Percentiles rank a stretch among this genome's conserved stretches.
Evolutionary conservation across 1,139 yeast species (phyloP).

Genomic region (Pichia sp.): DNA sequence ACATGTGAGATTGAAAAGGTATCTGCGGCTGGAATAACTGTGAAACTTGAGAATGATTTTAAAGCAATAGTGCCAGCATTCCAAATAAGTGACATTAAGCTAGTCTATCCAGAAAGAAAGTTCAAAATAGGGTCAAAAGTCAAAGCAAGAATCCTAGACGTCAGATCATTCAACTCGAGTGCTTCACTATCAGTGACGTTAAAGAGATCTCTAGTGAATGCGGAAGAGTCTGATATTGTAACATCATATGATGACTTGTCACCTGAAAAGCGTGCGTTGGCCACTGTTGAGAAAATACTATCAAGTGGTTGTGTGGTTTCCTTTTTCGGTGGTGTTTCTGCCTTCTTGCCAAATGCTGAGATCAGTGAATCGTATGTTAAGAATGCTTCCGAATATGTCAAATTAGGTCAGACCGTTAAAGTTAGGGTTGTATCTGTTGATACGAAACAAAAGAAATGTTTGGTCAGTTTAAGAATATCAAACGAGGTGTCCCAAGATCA

Average conservation of each 20-base stretch:
- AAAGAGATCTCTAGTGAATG: slow-evolving; percentile 77
- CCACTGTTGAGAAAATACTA: slow-evolving; percentile 68
- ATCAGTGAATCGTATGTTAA: slow-evolving; percentile 84
- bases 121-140: slow-evolving; percentile 80
- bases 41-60: slow-evolving; percentile 62
- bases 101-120: slow-evolving; percentile 87
- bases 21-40: slow-evolving; percentile 63
- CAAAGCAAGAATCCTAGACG: slow-evolving; percentile 59
- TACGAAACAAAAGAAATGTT: slow-evolving; percentile 49
- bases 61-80: slow-evolving; percentile 69
- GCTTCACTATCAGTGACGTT: slow-evolving; percentile 56
- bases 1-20: slow-evolving; percentile 58
- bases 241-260: slow-evolving; percentile 48
- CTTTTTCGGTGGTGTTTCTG: slow-evolving; percentile 74
- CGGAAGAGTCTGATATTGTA: slow-evolving; percentile 58
- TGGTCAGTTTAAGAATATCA: slow-evolving; percentile 72
- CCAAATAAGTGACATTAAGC: slow-evolving; percentile 80
- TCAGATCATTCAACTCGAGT: slow-evolving; percentile 33
- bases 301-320: slow-evolving; percentile 78
- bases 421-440: slow-evolving; percentile 64
- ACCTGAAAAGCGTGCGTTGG: slow-evolving; percentile 63
- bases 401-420: slow-evolving; percentile 77
- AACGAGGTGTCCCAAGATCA: slow-evolving; percentile 48
- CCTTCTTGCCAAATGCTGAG: slow-evolving; percentile 80
- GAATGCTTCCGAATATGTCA: slow-evolving; percentile 72